These are phyloP conservation scores for Aureococcus anophagefferens DNA, from an alignment of 108 stramenopile genomes.

Conservation along the genomic window DNA sequence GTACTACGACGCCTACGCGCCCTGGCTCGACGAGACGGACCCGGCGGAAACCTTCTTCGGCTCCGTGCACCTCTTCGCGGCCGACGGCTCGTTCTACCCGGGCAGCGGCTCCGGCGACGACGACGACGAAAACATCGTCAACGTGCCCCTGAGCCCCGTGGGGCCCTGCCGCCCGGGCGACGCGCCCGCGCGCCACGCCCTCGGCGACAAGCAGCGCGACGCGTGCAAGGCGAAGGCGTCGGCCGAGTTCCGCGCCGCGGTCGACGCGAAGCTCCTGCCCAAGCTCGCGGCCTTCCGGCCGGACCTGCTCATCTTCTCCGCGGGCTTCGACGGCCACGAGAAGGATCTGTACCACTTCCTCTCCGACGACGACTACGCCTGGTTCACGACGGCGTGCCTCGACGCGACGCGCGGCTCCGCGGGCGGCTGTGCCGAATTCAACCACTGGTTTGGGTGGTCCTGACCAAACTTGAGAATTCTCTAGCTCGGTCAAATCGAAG, in stretches of 20 bases:
- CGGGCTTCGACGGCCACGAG: conserved; percentile 29
- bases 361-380: conserved; percentile 21
- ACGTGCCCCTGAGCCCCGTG: conserved; percentile 18
- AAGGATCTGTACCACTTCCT: conserved; percentile 23
- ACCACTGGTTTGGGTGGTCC: too few species aligned
- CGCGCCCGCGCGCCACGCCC: too few species aligned
- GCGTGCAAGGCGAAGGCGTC: neutral
- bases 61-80: conserved; percentile 25
- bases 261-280: conserved; percentile 15
- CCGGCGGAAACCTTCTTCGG: conserved; percentile 30
- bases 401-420: too few species aligned
- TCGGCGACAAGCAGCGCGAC: too few species aligned
- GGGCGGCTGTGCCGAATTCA: too few species aligned
- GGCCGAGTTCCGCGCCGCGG: conserved; percentile 13
- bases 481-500: too few species aligned
- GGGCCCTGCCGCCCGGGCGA: too few species aligned
- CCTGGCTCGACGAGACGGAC: conserved; percentile 29
- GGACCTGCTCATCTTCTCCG: conserved; percentile 23
- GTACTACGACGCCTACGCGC: conserved; percentile 21
- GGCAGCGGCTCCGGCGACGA: conserved; percentile 6
- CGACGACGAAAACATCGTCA: conserved; percentile 20
- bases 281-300: conserved; percentile 13
- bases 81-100: conserved; percentile 21
- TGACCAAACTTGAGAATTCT: too few species aligned
- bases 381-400: conserved; percentile 8